Percentiles rank a stretch among this genome's conserved stretches.
phyloP scores from a whole-genome alignment of 2,329 filamentous ascomycete species.

The Monilinia aucupariae region DNA sequence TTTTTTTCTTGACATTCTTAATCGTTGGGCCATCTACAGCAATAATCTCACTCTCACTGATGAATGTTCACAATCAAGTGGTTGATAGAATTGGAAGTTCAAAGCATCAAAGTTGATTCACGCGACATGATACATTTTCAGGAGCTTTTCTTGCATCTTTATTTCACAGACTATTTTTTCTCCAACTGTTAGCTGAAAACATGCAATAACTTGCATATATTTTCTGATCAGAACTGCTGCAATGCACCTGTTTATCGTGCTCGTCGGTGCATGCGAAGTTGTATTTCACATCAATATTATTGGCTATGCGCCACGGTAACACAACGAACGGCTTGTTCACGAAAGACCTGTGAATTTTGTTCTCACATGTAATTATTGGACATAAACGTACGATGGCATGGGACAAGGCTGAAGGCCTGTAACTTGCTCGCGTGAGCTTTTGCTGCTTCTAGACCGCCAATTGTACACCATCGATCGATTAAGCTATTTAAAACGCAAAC shows the following conservation, averaged over 20 bases:
- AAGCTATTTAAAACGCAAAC: neutral
- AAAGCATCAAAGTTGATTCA: neutral
- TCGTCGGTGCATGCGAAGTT: constrained; percentile 1
- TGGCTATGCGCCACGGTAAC: neutral
- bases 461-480: neutral
- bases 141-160: neutral
- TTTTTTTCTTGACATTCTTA: too few species aligned
- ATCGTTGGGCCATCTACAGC: neutral
- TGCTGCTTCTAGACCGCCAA: neutral
- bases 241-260: neutral
- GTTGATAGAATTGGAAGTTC: neutral
- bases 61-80: neutral
- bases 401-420: neutral
- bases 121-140: neutral
- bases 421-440: constrained; percentile 8
- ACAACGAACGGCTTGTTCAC: neutral
- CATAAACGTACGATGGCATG: neutral
- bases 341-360: neutral
- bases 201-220: neutral
- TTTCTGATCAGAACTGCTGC: neutral
- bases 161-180: neutral
- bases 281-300: neutral
- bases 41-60: neutral
- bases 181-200: neutral
- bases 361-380: neutral